A percentile compares a stretch with the other conserved stretches of the same genome.
Evolutionary conservation across 2,329 filamentous ascomycete species (phyloP).

Genomic region (Aspergillus terreus): DNA sequence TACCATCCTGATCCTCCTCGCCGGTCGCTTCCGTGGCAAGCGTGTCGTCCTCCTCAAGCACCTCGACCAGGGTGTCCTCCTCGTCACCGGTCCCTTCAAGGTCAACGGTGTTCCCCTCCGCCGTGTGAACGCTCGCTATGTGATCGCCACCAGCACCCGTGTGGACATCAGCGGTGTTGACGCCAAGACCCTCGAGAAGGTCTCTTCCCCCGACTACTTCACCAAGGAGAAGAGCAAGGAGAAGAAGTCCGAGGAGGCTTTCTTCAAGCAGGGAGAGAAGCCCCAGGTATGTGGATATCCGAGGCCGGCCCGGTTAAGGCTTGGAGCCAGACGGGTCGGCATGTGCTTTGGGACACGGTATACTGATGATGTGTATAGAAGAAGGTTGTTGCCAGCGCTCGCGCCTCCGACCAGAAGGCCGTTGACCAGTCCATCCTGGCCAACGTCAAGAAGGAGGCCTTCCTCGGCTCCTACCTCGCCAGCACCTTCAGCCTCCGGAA

Average conservation of each 20-base stretch:
- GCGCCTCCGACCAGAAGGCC: constrained; percentile 96
- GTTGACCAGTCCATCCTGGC: constrained; percentile 94
- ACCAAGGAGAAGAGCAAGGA: constrained; percentile 83
- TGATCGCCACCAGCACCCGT: constrained; percentile 48
- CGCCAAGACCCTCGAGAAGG: constrained; percentile 68
- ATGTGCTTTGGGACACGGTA: not conserved
- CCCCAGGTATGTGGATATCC: constrained; percentile 66
- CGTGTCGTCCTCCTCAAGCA: constrained; percentile 98
- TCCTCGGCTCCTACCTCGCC: constrained; percentile 89
- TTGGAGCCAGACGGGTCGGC: not conserved
- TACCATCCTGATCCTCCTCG: constrained; percentile 96
- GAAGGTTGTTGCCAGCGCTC: constrained; percentile 90
- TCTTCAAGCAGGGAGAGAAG: constrained; percentile 99
- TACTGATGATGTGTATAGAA: constrained; percentile 58
- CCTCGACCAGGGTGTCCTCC: constrained; percentile 94
- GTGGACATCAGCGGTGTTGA: constrained; percentile 74
- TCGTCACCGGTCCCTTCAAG: constrained; percentile 99
- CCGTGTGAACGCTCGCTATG: constrained; percentile 56
- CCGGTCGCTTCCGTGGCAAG: constrained; percentile 99
- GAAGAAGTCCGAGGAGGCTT: constrained; percentile 98
- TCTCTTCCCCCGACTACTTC: constrained; percentile 90
- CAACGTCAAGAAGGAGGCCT: constrained; percentile 97
- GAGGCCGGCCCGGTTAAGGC: not conserved
- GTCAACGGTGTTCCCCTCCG: constrained; percentile 98
- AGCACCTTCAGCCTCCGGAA: constrained; percentile 98